Percentiles rank a stretch among this genome's conserved stretches.
These are phyloP conservation scores for Lepiota brunneoincarnata DNA, from an alignment of 768 basidiomycete species.

Conservation along the genomic window DNA sequence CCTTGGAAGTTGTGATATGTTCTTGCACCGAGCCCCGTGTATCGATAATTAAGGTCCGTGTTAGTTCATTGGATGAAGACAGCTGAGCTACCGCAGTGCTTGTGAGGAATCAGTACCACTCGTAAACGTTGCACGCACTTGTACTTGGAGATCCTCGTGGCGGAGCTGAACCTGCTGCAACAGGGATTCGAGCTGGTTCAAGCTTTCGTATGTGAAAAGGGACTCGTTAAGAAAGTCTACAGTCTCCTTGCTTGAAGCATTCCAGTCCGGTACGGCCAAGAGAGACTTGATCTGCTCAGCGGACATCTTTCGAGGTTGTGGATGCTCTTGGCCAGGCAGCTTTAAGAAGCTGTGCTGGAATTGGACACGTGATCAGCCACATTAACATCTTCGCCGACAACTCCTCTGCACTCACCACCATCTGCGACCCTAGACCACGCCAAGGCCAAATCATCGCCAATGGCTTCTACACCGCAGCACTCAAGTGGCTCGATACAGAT, in stretches of 20 bases:
- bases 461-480: slow-evolving; percentile 13
- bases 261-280: slow-evolving; percentile 44
- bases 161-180: slow-evolving; percentile 41
- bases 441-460: slow-evolving; percentile 18
- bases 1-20: slow-evolving; percentile 64
- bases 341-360: background rate
- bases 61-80: slow-evolving; percentile 42
- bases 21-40: slow-evolving; percentile 45
- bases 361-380: background rate
- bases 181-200: slow-evolving; percentile 42
- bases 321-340: background rate
- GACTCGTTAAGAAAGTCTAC: slow-evolving; percentile 39
- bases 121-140: slow-evolving; percentile 36
- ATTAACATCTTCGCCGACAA: slow-evolving; percentile 19
- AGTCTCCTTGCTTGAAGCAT: slow-evolving; percentile 33
- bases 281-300: slow-evolving; percentile 41
- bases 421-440: slow-evolving; percentile 3
- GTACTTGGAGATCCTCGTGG: slow-evolving; percentile 38
- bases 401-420: slow-evolving; percentile 13
- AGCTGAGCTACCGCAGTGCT: slow-evolving; percentile 55
- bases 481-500: slow-evolving; percentile 12
- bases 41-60: slow-evolving; percentile 44
- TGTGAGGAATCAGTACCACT: slow-evolving; percentile 27
- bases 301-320: slow-evolving; percentile 25
- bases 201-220: slow-evolving; percentile 47